Conservation (phyloP, 169 alveolate genomes). For the Cryptosporidium ryanae region DNA sequence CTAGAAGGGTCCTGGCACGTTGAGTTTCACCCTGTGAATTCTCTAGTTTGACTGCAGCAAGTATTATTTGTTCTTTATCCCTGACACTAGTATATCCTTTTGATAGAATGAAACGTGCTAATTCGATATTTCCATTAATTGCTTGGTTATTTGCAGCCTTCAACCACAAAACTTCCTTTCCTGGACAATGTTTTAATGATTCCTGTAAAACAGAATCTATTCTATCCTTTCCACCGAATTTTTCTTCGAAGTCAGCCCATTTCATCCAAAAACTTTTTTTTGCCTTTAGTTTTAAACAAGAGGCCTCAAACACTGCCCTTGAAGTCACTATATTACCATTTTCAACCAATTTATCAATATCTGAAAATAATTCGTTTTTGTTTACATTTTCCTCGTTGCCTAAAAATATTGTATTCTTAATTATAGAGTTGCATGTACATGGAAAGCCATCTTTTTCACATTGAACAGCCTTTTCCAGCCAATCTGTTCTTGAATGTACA, state of each 20-base stretch:
- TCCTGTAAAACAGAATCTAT: conserved; percentile 85
- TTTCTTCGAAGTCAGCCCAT: conserved; percentile 94
- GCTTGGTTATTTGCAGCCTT: conserved; percentile 92
- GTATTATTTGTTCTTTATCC: conserved; percentile 86
- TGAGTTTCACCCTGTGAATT: conserved; percentile 91
- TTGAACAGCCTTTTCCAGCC: conserved; percentile 92
- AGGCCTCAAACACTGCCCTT: conserved; percentile 87
- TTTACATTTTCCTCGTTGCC: conserved; percentile 80
- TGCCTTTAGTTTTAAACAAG: conserved; percentile 85
- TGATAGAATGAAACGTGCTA: conserved; percentile 89
- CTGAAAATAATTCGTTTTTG: conserved; percentile 83
- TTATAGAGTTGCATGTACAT: conserved; percentile 90
- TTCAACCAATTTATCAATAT: conserved; percentile 86
- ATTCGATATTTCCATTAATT: conserved; percentile 88
- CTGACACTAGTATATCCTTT: conserved; percentile 88
- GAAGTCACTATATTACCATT: conserved; percentile 87
- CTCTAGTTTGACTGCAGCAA: conserved; percentile 92
- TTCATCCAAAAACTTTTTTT: conserved; percentile 92
- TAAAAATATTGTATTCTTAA: conserved; percentile 83
- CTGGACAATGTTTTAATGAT: conserved; percentile 86
- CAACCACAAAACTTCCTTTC: conserved; percentile 92
- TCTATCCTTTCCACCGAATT: conserved; percentile 88
- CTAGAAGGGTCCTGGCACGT: conserved; percentile 92
- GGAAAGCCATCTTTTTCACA: conserved; percentile 89
- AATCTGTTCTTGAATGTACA: conserved; percentile 85